These are phyloP conservation scores for Podaxis sp. DNA, from an alignment of 768 basidiomycete species.

Conservation along the genomic window DNA sequence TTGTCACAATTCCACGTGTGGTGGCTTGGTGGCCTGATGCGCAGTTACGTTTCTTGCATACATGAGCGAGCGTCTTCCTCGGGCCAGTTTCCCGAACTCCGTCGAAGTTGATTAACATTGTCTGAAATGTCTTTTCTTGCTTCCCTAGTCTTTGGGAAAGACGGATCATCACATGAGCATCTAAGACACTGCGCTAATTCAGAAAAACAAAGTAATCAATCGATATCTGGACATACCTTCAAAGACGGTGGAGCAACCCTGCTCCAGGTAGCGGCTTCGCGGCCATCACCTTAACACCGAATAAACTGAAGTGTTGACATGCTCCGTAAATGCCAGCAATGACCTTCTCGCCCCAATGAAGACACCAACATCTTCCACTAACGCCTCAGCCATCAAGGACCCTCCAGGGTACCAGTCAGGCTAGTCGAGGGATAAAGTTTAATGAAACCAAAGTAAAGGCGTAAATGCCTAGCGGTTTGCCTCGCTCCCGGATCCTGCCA, in stretches of 20 bases:
- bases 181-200: neutral
- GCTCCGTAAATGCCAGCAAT: neutral
- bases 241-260: neutral
- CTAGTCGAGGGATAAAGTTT: conserved; percentile 4
- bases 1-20: neutral
- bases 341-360: neutral
- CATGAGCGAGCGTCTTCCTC: neutral
- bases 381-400: neutral
- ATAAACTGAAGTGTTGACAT: neutral
- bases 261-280: neutral
- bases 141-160: neutral
- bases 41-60: neutral
- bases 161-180: neutral
- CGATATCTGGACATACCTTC: neutral
- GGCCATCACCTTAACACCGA: neutral
- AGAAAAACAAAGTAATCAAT: neutral
- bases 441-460: conserved; percentile 1
- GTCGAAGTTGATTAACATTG: neutral
- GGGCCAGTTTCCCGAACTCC: neutral
- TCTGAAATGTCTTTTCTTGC: neutral
- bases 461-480: neutral
- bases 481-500: neutral
- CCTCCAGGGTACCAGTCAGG: conserved; percentile 6
- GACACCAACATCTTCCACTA: conserved; percentile 1
- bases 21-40: neutral